Base-by-base conservation (phyloP, 1,139 yeast species). In the Sugiyamaella paludigena region DNA sequence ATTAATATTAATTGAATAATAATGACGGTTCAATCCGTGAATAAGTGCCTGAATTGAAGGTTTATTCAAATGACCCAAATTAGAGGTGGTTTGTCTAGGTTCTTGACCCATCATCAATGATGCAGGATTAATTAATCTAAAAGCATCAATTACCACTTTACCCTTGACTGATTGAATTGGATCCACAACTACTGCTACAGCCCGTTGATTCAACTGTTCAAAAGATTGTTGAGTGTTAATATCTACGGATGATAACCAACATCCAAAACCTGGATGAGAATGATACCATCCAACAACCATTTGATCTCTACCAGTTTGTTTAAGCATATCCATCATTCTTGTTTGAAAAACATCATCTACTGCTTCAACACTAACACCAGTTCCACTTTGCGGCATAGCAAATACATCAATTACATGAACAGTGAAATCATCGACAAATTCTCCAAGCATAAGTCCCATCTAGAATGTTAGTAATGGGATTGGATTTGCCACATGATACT, bases 201-300 rank as follows among this genome's bases (percentile, higher is more conserved):
- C 95, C 61, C 98, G 77, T 59, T 83, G 86, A 66, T 91, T 91
- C 67, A 94, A 81, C 70, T 91, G 98, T 67, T 92, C 98, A 68
- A 92, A 94, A 40, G 96, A 87, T 67, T 92, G 96, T 65, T 92
- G 99, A 1, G 99, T 92, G 67, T 89, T 89, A 52, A 94, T 95
- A 78, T 92, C 99, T 36, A 92, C 98, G 24, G 94, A 83, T 7
- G 97, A 89, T 61, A 92, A 78, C 98, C 98, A 92, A 74, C 98
- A 92, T n/a, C 98, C 98, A 67, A 91, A 92, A 16, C 98, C 98
- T 1, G 98, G 98, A 71, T 92, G 98, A 27, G 98, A 91, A 67
- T 92, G 99, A 74, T 94, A 94, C 99, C 98, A 91, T 37, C 98
- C 98, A 43, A 91, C 98, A 58, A 94, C 98, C 88, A 88, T 89